Evolutionary conservation across 805 yeast species (phyloP).

Genomic region (Blastobotrys attinorum): DNA sequence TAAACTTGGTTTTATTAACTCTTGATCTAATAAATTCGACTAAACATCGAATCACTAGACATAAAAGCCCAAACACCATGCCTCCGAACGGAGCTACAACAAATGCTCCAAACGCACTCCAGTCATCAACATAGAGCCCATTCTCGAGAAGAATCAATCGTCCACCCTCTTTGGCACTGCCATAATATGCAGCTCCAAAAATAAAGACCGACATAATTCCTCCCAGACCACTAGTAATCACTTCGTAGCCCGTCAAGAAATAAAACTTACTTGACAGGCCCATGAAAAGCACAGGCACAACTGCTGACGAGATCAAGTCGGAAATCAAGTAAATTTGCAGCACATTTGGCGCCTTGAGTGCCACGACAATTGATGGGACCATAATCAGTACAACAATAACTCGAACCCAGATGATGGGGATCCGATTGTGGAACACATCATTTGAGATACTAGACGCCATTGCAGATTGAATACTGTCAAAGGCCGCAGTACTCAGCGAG

Average conservation of each 20-base stretch:
- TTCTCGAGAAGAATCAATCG: conserved; percentile 50
- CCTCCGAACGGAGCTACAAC: conserved; percentile 86
- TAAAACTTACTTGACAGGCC: conserved; percentile 64
- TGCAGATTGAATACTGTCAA: conserved; percentile 85
- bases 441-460: conserved; percentile 83
- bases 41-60: conserved; percentile 33
- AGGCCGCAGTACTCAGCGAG: conserved; percentile 75
- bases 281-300: conserved; percentile 74
- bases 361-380: conserved; percentile 83
- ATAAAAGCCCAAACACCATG: conserved; percentile 45
- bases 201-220: conserved; percentile 73
- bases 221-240: conserved; percentile 76
- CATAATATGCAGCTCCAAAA: conserved; percentile 76
- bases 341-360: conserved; percentile 73
- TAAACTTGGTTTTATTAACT: conserved; percentile 31
- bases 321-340: conserved; percentile 85
- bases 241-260: conserved; percentile 71
- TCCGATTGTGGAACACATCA: conserved; percentile 78
- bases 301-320: conserved; percentile 79
- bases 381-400: conserved; percentile 63
- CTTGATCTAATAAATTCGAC: conserved; percentile 28
- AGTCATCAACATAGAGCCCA: conserved; percentile 74
- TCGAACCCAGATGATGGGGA: conserved; percentile 60
- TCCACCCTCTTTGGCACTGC: conserved; percentile 68
- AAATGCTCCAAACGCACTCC: conserved; percentile 95